Base-by-base conservation (phyloP, 768 basidiomycete genomes). In the Leccinum broughii region DNA sequence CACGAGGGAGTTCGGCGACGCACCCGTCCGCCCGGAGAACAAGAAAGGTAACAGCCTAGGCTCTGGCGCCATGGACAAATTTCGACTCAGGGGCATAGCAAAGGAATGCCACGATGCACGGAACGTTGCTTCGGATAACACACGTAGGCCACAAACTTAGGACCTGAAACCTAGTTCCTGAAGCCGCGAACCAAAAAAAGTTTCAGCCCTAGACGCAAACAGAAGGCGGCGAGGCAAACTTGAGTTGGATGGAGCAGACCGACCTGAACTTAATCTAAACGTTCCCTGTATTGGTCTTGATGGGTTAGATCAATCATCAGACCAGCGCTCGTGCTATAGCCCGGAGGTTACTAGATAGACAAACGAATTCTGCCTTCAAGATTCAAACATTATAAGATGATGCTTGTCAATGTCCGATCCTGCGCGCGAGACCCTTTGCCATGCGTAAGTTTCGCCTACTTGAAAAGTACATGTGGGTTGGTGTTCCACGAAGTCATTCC, bases 91-190 rank as follows among this genome's bases (percentile, higher is more conserved):
- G 44, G n/a, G 10, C 20, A 46, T 13, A 32, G 34, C 13, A 50
- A 66, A 54, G 50, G 54, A 58, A 54, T 52, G 59, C 59, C 59
- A 64, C 55, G 49, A 61, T 54, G 54, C 53, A 41, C 1, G 54
- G 10, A 34, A 46, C 35, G 50, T 55, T 55, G 24, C 54, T 49
- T 26, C 46, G 55, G 34, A 46, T 11, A 46, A 46, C 10, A 46
- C 10, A 10, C 10, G 9, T 3, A 44, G n/a, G 41, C n/a, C 41
- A 10, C 41, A 44, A 44, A 44, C 4, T 4, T 46, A 20, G 20
- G 3, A 46, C 4, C 11, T 46, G 44, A 46, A 46, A 20, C 44
- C 44, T 46, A 46, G n/a, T 46, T 11, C 44, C 44, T 46, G 44
- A 20, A 2, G 20, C 10, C 20, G 44, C 44, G 44, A 46, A 46